Base-by-base conservation (phyloP, 2,329 filamentous ascomycete genomes). In the Sporothrix brunneoviolacea region DNA sequence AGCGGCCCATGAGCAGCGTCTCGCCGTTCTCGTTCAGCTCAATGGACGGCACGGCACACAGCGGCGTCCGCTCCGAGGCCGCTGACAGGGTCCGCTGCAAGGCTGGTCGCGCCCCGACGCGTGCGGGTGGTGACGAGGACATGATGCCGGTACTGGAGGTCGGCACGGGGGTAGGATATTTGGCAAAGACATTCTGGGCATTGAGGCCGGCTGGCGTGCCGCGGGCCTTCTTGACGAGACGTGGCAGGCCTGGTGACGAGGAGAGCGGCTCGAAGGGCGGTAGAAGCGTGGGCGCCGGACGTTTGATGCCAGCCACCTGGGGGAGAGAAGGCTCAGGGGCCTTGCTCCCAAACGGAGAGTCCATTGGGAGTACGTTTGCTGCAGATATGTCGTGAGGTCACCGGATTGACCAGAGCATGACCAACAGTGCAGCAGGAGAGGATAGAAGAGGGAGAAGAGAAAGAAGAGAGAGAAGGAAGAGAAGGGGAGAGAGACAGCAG, bases 71-170 rank as follows among this genome's bases (percentile, higher is more conserved):
- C 61, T 95, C 90, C 3, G 87, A 86, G 51, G 82, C 70, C 50
- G 74, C 70, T 21, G 83, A 84, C 59, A 80, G 74, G 51, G 79
- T 77, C 61, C 85, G 82, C 59, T 77, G 73, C 35, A 83, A 62
- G 50, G 60, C 67, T 21, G 78, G 73, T 63, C 79, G 65, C 60
- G 64, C 64, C 2, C 39, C 50, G 27, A 32, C 51, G 24, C 46
- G 53, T 42, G 51, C 62, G 52, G 86, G 84, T 42, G 91, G 91
- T 50, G 91, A 95, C 42, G 89, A 94, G 33, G 88, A 89, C 58
- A 95, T 74, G 60, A 96, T 88, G 61, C 88, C 88, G 40, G 91
- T 95, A 58, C 89, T 95, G 4, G 93, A 97, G 4, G 91, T 96
- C 18, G 91, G 91, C 54, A 95, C 79, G 1, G 93, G 93, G 3